phyloP scores from a whole-genome alignment of 2,329 filamentous ascomycete genomes.

The Penicillium sp. region DNA sequence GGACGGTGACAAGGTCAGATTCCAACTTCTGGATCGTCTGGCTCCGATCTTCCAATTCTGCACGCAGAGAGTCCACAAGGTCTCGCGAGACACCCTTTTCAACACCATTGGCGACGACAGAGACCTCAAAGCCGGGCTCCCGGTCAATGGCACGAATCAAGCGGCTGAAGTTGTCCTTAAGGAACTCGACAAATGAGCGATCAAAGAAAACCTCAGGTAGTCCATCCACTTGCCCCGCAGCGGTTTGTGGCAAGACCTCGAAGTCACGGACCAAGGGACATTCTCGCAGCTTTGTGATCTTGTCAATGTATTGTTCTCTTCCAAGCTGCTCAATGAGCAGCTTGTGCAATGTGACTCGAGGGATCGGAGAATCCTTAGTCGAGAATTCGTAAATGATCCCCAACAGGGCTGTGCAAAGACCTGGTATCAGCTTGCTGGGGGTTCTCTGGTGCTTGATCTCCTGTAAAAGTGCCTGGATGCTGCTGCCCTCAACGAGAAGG shows the following conservation, averaged over 20 bases:
- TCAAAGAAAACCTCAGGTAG: slow-evolving; percentile 86
- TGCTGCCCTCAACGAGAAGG: slow-evolving; percentile 87
- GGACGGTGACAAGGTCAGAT: slow-evolving; percentile 56
- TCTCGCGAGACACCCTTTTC: slow-evolving; percentile 93
- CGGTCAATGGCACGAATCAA: slow-evolving; percentile 83
- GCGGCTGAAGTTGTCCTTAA: slow-evolving; percentile 93
- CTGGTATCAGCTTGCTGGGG: slow-evolving; percentile 71
- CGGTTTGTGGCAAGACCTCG: slow-evolving; percentile 76
- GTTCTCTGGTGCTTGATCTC: slow-evolving; percentile 64
- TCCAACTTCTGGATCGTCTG: slow-evolving; percentile 60
- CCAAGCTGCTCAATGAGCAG: slow-evolving; percentile 76
- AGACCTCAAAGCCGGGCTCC: slow-evolving; percentile 83
- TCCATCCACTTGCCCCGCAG: slow-evolving; percentile 54
- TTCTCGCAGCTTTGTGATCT: slow-evolving; percentile 73
- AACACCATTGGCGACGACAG: slow-evolving; percentile 74
- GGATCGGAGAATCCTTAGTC: slow-evolving; percentile 91
- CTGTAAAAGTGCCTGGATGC: slow-evolving; percentile 82
- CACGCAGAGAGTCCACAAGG: slow-evolving; percentile 80
- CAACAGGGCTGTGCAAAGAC: slow-evolving; percentile 79
- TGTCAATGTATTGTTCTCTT: slow-evolving; percentile 83
- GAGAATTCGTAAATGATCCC: slow-evolving; percentile 96
- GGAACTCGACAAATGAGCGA: slow-evolving; percentile 82
- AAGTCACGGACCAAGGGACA: slow-evolving; percentile 83
- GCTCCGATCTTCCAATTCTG: slow-evolving; percentile 74
- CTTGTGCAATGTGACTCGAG: slow-evolving; percentile 76